Evolutionary conservation across 768 basidiomycete genomes (phyloP).

Genomic region (Roridomyces roridus): DNA sequence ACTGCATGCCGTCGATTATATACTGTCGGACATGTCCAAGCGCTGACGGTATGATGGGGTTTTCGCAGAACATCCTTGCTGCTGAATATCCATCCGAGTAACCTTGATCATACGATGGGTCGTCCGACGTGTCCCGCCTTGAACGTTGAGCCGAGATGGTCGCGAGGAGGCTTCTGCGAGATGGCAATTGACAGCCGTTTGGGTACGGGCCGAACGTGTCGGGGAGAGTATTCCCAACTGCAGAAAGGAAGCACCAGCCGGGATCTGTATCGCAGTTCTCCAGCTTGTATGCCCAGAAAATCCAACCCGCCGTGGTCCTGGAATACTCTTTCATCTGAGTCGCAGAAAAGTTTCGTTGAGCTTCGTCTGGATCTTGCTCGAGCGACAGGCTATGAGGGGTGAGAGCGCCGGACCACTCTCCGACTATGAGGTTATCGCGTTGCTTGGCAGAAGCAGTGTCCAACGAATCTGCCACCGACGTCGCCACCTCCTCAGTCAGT

Average conservation of each 20-base stretch:
- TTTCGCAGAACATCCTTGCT: conserved; percentile 60
- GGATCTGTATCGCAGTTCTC: conserved; percentile 64
- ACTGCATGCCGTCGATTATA: conserved; percentile 52
- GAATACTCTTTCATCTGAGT: conserved; percentile 65
- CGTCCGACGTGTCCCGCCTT: conserved; percentile 16
- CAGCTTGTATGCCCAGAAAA: conserved; percentile 73
- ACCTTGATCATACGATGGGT: conserved; percentile 43
- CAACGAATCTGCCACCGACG: conserved; percentile 42
- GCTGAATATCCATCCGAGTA: conserved; percentile 66
- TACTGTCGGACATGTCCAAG: conserved; percentile 70
- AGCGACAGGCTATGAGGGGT: conserved; percentile 62
- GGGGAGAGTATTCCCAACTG: conserved; percentile 63
- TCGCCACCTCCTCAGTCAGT: conserved; percentile 58
- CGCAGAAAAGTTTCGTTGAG: conserved; percentile 58
- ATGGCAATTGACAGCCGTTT: conserved; percentile 7
- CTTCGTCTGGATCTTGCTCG: conserved; percentile 49
- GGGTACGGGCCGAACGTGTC: conserved; percentile 60
- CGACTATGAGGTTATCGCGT: conserved; percentile 67
- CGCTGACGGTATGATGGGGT: conserved; percentile 49
- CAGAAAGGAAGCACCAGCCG: conserved; percentile 74
- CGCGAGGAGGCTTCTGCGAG: not conserved
- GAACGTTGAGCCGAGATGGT: conserved; percentile 30
- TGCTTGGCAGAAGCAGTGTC: conserved; percentile 31
- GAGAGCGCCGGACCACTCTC: conserved; percentile 84
- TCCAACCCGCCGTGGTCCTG: conserved; percentile 65